These are phyloP conservation scores for Oemleria cerasiformis DNA, from an alignment of 306 rosid species.

Conservation along the genomic window DNA sequence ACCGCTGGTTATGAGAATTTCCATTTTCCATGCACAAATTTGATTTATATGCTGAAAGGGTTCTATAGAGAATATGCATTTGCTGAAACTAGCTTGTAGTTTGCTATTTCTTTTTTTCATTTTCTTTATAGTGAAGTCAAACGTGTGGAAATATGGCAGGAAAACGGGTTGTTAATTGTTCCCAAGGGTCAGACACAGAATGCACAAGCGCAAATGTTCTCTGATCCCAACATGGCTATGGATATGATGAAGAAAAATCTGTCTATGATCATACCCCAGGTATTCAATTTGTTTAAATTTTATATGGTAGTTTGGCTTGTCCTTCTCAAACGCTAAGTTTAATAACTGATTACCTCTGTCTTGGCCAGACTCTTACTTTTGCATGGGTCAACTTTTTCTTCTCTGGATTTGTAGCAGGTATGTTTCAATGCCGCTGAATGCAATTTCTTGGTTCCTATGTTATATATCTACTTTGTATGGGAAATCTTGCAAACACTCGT, in stretches of 20 bases:
- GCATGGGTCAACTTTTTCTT: constrained; percentile 99
- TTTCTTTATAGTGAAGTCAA: constrained; percentile 11
- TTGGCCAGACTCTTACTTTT: constrained; percentile 89
- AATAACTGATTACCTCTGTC: constrained; percentile 22
- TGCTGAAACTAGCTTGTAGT: not conserved
- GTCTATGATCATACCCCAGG: constrained; percentile 99
- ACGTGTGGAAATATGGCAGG: constrained; percentile 37
- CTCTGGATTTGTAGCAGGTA: constrained; percentile 98
- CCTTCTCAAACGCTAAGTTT: too few species aligned
- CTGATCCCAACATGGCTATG: constrained; percentile 99
- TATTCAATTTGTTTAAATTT: constrained; percentile 22
- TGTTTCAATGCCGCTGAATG: constrained; percentile 15
- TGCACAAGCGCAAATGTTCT: constrained; percentile 97
- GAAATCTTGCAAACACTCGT: not conserved
- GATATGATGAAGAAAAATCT: constrained; percentile 99
- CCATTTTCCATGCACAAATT: not conserved
- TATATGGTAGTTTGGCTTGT: not conserved
- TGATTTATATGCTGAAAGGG: not conserved
- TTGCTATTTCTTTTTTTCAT: not conserved
- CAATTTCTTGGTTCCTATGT: constrained; percentile 7
- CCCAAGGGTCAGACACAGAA: constrained; percentile 89
- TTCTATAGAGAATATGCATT: not conserved
- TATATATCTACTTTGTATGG: not conserved
- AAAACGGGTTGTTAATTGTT: constrained; percentile 79
- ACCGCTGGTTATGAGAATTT: not conserved